These are phyloP conservation scores for Ramaria sp. DNA, from an alignment of 768 basidiomycete genomes.

Conservation along the genomic window DNA sequence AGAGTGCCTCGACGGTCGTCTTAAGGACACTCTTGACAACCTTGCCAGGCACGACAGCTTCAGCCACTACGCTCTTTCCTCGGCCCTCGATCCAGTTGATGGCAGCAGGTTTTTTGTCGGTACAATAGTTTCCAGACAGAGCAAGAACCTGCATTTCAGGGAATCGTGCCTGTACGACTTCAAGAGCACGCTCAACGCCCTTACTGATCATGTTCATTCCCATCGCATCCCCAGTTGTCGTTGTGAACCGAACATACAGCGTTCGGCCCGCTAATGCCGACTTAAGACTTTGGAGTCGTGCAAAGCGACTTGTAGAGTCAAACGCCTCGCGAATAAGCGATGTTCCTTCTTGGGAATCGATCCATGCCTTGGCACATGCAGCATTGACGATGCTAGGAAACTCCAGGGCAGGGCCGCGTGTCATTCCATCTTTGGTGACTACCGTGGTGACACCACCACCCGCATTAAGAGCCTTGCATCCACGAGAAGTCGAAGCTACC, in stretches of 20 bases:
- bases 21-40: slow-evolving; percentile 86
- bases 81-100: slow-evolving; percentile 99
- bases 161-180: slow-evolving; percentile 63
- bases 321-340: slow-evolving; percentile 71
- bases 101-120: slow-evolving; percentile 98
- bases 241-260: slow-evolving; percentile 87
- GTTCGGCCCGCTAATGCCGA: slow-evolving; percentile 88
- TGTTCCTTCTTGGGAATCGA: slow-evolving; percentile 73
- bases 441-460: slow-evolving; percentile 95
- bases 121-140: slow-evolving; percentile 96
- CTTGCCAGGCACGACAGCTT: slow-evolving; percentile 84
- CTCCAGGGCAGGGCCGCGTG: slow-evolving; percentile 95
- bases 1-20: slow-evolving; percentile 84
- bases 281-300: slow-evolving; percentile 75
- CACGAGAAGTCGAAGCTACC: slow-evolving; percentile 93
- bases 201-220: slow-evolving; percentile 99
- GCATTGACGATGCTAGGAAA: slow-evolving; percentile 77
- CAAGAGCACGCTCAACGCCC: slow-evolving; percentile 92
- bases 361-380: slow-evolving; percentile 79
- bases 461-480: slow-evolving; percentile 95
- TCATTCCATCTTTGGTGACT: slow-evolving; percentile 89
- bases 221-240: slow-evolving; percentile 96
- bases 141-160: slow-evolving; percentile 88
- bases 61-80: slow-evolving; percentile 95
- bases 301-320: slow-evolving; percentile 91